Conservation (phyloP, 192 early-diverging fungal genomes). For the Dispira parvispora region DNA sequence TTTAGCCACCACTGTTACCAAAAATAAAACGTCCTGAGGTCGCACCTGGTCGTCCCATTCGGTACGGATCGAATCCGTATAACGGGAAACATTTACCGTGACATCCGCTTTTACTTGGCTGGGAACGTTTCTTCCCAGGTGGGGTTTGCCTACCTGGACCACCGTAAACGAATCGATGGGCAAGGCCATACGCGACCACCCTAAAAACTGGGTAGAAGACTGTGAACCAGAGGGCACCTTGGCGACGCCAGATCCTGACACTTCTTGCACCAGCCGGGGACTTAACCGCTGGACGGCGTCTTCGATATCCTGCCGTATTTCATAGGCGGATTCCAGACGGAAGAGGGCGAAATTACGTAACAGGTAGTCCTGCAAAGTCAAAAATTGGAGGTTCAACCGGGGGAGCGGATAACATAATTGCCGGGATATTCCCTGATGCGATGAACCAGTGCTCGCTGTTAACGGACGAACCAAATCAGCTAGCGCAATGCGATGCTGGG, state of each 20-base stretch:
- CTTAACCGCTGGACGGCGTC: conserved; percentile 69
- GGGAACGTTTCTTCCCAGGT: conserved; percentile 42
- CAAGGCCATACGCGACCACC: conserved; percentile 88
- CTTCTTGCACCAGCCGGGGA: conserved; percentile 24
- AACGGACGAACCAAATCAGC: not conserved
- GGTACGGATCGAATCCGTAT: conserved; percentile 46
- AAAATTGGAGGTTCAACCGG: conserved; percentile 85
- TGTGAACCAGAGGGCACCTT: conserved; percentile 8
- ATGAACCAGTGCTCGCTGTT: not conserved
- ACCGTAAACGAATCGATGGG: conserved; percentile 50
- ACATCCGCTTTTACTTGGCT: conserved; percentile 69
- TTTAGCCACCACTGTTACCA: conserved; percentile 48
- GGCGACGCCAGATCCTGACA: not conserved
- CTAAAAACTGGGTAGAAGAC: conserved; percentile 34
- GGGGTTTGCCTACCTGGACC: conserved; percentile 52
- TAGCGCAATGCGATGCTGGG: conserved; percentile 5
- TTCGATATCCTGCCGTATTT: conserved; percentile 74
- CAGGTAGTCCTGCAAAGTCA: conserved; percentile 85
- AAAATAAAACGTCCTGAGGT: conserved; percentile 77
- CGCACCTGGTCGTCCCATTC: conserved; percentile 79
- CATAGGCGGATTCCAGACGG: conserved; percentile 64
- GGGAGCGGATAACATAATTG: conserved; percentile 40
- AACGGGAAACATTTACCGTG: conserved; percentile 42
- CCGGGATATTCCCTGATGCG: not conserved
- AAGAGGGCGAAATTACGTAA: conserved; percentile 69